Base-by-base conservation (phyloP, 2,329 filamentous ascomycete species). In the Elsinoe necatrix region DNA sequence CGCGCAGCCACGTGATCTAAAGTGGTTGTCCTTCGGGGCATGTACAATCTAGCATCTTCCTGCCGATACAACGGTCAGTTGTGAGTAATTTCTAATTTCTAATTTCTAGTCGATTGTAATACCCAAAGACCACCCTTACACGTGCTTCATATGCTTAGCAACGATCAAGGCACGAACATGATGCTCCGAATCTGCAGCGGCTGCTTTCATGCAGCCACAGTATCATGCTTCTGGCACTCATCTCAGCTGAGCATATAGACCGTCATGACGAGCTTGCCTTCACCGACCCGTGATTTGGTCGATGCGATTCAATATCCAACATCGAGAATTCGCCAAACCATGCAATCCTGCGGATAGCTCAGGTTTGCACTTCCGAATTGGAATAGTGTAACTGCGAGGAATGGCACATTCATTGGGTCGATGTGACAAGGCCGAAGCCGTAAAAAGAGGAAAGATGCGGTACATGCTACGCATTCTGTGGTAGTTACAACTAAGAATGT, bases 1-100 rank as follows among this genome's bases (percentile, higher is more conserved):
- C 50, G 50, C 50, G 50, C n/a, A 23, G 21, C 6, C 50, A 54
- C 50, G 50, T 54, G 50, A 34, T 16, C 16, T 31, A 31, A 51
- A 51, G 41, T 45, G 41, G 41, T 45, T 45, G 23, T 9, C 9
- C 16, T 20, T n/a, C n/a, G n/a, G n/a, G n/a, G n/a, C n/a, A n/a
- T n/a, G n/a, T n/a, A n/a, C n/a, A n/a, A n/a, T n/a, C n/a, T n/a
- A n/a, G n/a, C n/a, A n/a, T n/a, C n/a, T n/a, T n/a, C n/a, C n/a
- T n/a, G n/a, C n/a, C n/a, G n/a, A n/a, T n/a, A n/a, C n/a, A n/a
- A n/a, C n/a, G n/a, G n/a, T n/a, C n/a, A n/a, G n/a, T n/a, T n/a
- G n/a, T n/a, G n/a, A n/a, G n/a, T n/a, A n/a, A n/a, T n/a, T n/a
- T n/a, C n/a, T n/a, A n/a, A n/a, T n/a, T n/a, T n/a, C n/a, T n/a